phyloP scores from a whole-genome alignment of 2,329 filamentous ascomycete genomes.

The Penicillium sp. region DNA sequence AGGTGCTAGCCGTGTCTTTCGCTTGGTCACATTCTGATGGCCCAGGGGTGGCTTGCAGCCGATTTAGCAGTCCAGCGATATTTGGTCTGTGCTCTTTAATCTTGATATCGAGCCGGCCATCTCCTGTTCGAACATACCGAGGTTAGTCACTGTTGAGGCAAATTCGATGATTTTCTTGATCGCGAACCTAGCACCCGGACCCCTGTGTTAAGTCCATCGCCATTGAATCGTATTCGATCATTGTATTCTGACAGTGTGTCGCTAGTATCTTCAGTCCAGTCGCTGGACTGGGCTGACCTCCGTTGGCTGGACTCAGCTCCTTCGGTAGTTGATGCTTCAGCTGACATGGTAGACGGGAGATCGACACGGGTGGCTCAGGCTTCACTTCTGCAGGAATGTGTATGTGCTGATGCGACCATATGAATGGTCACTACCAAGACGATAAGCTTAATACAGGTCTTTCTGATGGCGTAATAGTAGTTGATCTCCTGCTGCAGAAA shows the following conservation, averaged over 20 bases:
- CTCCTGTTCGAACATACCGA: conserved; percentile 7
- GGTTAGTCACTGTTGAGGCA: not conserved
- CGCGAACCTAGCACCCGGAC: conserved; percentile 16
- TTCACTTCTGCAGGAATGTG: not conserved
- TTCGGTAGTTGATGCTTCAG: not conserved
- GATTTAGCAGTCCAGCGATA: conserved; percentile 19
- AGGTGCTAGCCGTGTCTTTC: not conserved
- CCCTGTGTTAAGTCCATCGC: conserved; percentile 20
- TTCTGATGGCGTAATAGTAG: too few species aligned
- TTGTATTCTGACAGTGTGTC: not conserved
- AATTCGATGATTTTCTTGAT: not conserved
- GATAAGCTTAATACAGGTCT: not conserved
- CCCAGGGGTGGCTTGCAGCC: conserved; percentile 10
- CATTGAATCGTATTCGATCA: conserved; percentile 16
- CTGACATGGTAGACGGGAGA: not conserved
- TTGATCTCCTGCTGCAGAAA: not conserved
- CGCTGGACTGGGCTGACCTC: conserved; percentile 3
- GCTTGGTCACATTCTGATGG: conserved; percentile 12
- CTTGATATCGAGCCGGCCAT: conserved; percentile 24
- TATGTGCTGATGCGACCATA: too few species aligned
- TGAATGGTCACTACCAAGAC: not conserved
- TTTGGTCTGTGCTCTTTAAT: conserved; percentile 21
- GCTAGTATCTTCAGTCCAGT: conserved; percentile 10
- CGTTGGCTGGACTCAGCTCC: not conserved
- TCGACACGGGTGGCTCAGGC: not conserved